Evolutionary conservation across 2,329 filamentous ascomycete species (phyloP).

Genomic region (Claviceps humidiphila): DNA sequence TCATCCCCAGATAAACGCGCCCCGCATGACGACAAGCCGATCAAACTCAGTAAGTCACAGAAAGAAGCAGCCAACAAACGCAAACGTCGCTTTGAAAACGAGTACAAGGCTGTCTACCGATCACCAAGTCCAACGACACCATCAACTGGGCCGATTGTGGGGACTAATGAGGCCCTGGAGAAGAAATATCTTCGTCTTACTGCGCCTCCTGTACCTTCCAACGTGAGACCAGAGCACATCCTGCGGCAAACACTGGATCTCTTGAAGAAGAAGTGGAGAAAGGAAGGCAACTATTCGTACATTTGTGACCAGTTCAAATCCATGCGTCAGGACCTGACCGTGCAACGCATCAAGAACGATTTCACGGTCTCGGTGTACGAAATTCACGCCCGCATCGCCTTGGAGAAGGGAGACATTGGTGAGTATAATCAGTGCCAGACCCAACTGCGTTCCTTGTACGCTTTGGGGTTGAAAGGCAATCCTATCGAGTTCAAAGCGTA

Average conservation of each 20-base stretch:
- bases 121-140: conserved; percentile 45
- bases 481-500: conserved; percentile 96
- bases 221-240: conserved; percentile 71
- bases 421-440: conserved; percentile 99
- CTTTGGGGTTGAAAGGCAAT: conserved; percentile 74
- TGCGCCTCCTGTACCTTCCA: conserved; percentile 73
- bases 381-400: conserved; percentile 89
- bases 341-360: conserved; percentile 91
- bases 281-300: conserved; percentile 88
- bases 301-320: conserved; percentile 99
- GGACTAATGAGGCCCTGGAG: conserved; percentile 71
- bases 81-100: conserved; percentile 69
- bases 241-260: conserved; percentile 75
- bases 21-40: conserved; percentile 31
- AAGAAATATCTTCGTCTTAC: conserved; percentile 94
- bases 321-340: conserved; percentile 91
- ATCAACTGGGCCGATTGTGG: conserved; percentile 61
- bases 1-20: conserved; percentile 29
- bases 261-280: conserved; percentile 87
- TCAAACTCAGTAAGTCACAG: conserved; percentile 73
- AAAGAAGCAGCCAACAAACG: conserved; percentile 76
- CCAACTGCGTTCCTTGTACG: conserved; percentile 84
- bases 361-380: conserved; percentile 97
- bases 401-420: conserved; percentile 98
- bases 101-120: conserved; percentile 42